Evolutionary conservation across 129 eudicot genomes (phyloP), one percentile per base, ranked within the genome.

Genomic region (Flaveria trinervia): DNA sequence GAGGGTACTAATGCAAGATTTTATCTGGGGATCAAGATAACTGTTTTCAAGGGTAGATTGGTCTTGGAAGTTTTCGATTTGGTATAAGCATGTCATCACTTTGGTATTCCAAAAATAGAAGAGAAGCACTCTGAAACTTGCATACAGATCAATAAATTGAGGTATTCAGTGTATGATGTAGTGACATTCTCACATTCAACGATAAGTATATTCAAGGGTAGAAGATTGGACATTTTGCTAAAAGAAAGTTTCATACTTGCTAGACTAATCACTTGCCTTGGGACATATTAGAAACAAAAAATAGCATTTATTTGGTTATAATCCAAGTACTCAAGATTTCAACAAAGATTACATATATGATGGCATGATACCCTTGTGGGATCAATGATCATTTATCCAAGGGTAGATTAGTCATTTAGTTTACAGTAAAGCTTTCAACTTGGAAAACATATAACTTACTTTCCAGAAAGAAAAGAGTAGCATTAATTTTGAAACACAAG

Each of bases 371-470:
- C 26, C 64, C 64, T 20, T 9, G 43, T 2, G 68, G 22, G 23
- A 13, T 73, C 52, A 15, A 5, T 2, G 25, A 22, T 20, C 43
- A 57, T 56, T 7, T 39, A 22, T 20, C 56, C 68, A 57, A 73
- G 68, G 68, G 68, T 50, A 73, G 7, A 73, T 56, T 41, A 39
- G 77, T 48, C 74, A 46, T 56, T 72, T 67, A 30, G 64, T 18
- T 36, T 51, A 67, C 23, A 52, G 13, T 52, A 76, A 39, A 45
- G 20, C 36, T 73, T 25, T 28, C 16, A 3, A 36, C 12, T 59
- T 59, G 65, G 65, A 59, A 49, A 49, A 49, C 54, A 49, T 14
- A 49, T 48, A 10, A 48, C 52, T 49, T 49, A 12, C 16, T 49
- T 45, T 8, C 7, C 41, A 36, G 41, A 36, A 36, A 36, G 41